Evolutionary conservation across 2,329 filamentous ascomycete species (phyloP).

Genomic region (Fusarium sp.): DNA sequence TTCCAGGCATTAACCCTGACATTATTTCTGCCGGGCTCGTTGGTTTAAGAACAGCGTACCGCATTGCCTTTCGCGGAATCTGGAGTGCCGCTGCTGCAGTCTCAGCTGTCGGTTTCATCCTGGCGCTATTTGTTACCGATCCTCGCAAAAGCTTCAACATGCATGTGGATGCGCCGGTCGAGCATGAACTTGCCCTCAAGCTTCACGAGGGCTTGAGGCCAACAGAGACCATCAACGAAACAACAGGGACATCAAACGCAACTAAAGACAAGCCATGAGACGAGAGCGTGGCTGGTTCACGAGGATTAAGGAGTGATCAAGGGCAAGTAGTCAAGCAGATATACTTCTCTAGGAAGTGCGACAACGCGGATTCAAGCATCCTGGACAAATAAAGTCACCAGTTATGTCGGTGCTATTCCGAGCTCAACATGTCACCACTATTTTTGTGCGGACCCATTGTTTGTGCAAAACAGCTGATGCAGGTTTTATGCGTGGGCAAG

Average conservation of each 20-base stretch:
- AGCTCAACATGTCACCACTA: too few species aligned
- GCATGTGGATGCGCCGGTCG: conserved; percentile 56
- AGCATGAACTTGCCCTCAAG: conserved; percentile 48
- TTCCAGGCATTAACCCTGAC: conserved; percentile 50
- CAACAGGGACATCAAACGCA: background rate
- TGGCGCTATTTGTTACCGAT: conserved; percentile 47
- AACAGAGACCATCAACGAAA: conserved; percentile 2
- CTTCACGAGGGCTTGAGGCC: background rate
- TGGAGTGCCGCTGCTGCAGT: conserved; percentile 53
- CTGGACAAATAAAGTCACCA: too few species aligned
- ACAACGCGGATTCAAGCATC: too few species aligned
- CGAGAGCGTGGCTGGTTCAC: background rate
- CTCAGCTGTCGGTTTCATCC: conserved; percentile 46
- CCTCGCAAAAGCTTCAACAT: conserved; percentile 56
- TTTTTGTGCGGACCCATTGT: too few species aligned
- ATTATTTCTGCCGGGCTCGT: conserved; percentile 48
- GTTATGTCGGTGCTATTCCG: too few species aligned
- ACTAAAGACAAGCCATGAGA: background rate
- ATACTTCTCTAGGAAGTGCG: too few species aligned
- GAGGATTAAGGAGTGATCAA: background rate
- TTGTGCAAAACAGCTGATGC: too few species aligned
- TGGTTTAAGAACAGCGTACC: conserved; percentile 50
- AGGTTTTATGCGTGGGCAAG: too few species aligned
- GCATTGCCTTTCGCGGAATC: conserved; percentile 50
- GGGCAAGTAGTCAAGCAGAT: background rate